Evolutionary conservation across 108 stramenopile genomes (phyloP).

Genomic region (Cyclotella choctawhatcheeana): DNA sequence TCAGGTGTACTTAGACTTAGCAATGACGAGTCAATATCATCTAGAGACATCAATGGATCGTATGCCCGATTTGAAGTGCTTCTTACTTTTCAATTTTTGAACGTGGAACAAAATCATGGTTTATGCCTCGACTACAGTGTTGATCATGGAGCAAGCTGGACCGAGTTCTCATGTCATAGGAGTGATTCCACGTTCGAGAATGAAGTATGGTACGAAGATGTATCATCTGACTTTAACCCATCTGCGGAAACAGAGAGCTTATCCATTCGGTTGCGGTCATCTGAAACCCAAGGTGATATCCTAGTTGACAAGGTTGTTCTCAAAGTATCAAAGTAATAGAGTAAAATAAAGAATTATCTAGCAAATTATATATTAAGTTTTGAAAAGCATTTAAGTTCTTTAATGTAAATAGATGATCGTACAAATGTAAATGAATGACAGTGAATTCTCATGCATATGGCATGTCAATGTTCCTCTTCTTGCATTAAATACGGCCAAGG

Average conservation of each 20-base stretch:
- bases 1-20: slow-evolving; percentile 1
- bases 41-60: neutral
- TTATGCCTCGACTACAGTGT: slow-evolving; percentile 7
- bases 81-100: neutral
- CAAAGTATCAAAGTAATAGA: too few species aligned
- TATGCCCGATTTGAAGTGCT: neutral
- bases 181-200: neutral
- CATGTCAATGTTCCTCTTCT: slow-evolving; percentile 1
- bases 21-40: neutral
- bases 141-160: slow-evolving; percentile 4
- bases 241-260: neutral
- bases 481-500: neutral
- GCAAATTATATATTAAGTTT: too few species aligned
- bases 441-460: slow-evolving; percentile 1
- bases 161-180: neutral
- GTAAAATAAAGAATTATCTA: too few species aligned
- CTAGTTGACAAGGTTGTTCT: slow-evolving; percentile 4
- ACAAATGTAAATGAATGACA: too few species aligned
- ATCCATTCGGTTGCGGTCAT: neutral
- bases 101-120: neutral
- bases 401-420: too few species aligned
- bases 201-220: slow-evolving; percentile 1
- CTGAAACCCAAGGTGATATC: neutral
- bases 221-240: neutral
- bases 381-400: too few species aligned